Conservation (phyloP, 2,329 filamentous ascomycete species). For the Pseudogymnoascus sp. region DNA sequence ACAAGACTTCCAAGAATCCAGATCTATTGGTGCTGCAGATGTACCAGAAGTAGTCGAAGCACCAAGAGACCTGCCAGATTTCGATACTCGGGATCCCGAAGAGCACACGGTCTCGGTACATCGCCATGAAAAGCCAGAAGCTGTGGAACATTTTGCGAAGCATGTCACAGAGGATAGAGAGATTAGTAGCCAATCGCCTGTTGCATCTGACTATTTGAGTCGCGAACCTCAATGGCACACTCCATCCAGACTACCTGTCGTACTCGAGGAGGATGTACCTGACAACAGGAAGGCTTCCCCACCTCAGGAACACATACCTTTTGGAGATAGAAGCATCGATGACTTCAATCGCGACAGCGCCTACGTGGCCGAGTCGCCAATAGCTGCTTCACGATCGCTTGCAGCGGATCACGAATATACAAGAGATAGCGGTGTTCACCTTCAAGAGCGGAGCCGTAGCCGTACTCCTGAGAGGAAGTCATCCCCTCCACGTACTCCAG, state of each 20-base stretch:
- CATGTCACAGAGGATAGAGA: background rate
- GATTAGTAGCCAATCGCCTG: background rate
- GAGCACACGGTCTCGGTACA: background rate
- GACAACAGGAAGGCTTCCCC: background rate
- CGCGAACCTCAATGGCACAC: slow-evolving; percentile 3
- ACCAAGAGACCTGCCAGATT: background rate
- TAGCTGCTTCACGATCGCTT: slow-evolving; percentile 16
- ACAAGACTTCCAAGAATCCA: background rate
- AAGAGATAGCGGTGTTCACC: slow-evolving; percentile 49
- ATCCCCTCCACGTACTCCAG: slow-evolving; percentile 19
- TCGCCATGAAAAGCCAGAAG: background rate
- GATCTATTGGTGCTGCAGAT: background rate
- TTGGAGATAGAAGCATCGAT: slow-evolving; percentile 24
- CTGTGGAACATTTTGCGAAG: background rate
- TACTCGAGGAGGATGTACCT: slow-evolving; percentile 2
- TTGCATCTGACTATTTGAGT: background rate
- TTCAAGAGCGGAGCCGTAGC: slow-evolving; percentile 40
- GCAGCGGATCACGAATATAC: background rate
- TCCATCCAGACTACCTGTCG: slow-evolving; percentile 3
- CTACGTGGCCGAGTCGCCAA: slow-evolving; percentile 40
- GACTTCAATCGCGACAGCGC: slow-evolving; percentile 42
- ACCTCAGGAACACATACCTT: background rate
- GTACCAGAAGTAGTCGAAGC: background rate
- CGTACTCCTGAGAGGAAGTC: slow-evolving; percentile 19
- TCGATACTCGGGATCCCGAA: background rate